A percentile compares a stretch with the other conserved stretches of the same genome.
These are phyloP conservation scores for Barbarea vulgaris DNA, from an alignment of 345 rosid species.

Conservation along the genomic window DNA sequence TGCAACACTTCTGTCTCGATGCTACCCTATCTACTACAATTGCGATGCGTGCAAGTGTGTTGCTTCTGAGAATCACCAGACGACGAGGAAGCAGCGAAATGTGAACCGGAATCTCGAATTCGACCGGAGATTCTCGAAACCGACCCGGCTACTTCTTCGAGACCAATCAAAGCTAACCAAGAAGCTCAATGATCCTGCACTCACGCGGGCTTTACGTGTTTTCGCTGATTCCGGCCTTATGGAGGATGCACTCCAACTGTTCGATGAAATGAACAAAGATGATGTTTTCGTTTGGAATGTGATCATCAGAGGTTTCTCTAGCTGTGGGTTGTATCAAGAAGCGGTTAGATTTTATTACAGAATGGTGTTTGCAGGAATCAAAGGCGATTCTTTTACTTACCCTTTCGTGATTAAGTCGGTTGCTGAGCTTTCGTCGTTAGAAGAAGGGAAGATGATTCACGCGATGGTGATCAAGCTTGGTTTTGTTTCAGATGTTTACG, in stretches of 20 bases:
- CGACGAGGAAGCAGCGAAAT: constrained; percentile 14
- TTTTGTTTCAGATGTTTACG: constrained; percentile 59
- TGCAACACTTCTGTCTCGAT: constrained; percentile 22
- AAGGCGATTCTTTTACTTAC: constrained; percentile 58
- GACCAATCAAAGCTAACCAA: constrained; percentile 1
- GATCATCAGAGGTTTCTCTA: constrained; percentile 60
- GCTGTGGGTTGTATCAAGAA: constrained; percentile 51
- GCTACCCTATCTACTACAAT: constrained; percentile 38
- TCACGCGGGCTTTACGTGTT: constrained; percentile 37
- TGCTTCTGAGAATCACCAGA: constrained; percentile 35
- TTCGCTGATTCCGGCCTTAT: constrained; percentile 48
- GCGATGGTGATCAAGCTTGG: constrained; percentile 60
- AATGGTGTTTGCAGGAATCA: constrained; percentile 55
- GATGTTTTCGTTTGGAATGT: constrained; percentile 65
- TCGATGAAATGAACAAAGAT: constrained; percentile 60
- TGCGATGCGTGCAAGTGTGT: constrained; percentile 27
- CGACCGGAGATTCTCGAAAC: constrained; percentile 37
- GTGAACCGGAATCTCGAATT: constrained; percentile 7
- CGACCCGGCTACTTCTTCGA: neutral
- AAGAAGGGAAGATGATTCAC: constrained; percentile 58
- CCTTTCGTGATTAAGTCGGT: constrained; percentile 77
- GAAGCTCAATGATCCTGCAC: constrained; percentile 22
- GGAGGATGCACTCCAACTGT: constrained; percentile 61
- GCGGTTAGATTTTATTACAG: constrained; percentile 47
- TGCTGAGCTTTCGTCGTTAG: constrained; percentile 42